Evolutionary conservation across 1,284 basidiomycete species (phyloP).

Genomic region (Cryptococcus maquisensis): DNA sequence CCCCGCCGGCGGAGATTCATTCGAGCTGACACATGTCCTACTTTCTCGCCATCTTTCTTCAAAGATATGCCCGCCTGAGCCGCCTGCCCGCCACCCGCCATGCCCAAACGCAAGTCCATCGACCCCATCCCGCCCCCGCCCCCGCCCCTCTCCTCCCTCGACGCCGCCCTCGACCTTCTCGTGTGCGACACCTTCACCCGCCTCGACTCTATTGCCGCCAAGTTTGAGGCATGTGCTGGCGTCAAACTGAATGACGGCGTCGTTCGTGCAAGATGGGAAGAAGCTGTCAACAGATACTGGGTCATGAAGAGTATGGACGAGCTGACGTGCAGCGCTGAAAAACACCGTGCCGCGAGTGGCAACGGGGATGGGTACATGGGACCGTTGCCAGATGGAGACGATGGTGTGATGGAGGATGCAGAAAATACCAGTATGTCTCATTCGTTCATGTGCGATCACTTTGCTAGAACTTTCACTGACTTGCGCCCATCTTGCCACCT

Average conservation of each 20-base stretch:
- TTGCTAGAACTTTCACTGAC: not conserved
- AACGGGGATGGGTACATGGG: slow-evolving; percentile 25
- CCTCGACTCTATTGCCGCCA: slow-evolving; percentile 26
- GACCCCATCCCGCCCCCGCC: slow-evolving; percentile 11
- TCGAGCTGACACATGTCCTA: not conserved
- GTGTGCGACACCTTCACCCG: slow-evolving; percentile 41
- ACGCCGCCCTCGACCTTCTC: slow-evolving; percentile 43
- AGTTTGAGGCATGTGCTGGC: slow-evolving; percentile 38
- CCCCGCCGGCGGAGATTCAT: not conserved
- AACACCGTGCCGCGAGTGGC: slow-evolving; percentile 4
- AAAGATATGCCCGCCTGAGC: too few species aligned
- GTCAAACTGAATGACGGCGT: slow-evolving; percentile 39
- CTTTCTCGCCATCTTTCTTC: not conserved
- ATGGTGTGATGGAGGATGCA: slow-evolving; percentile 8
- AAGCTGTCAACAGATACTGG: slow-evolving; percentile 42
- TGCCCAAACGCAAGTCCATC: slow-evolving; percentile 23
- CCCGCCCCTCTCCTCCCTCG: slow-evolving; percentile 33
- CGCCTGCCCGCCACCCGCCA: not conserved
- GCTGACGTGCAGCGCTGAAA: slow-evolving; percentile 25
- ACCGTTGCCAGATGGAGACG: slow-evolving; percentile 23
- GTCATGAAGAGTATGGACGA: slow-evolving; percentile 45
- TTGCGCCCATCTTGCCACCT: too few species aligned
- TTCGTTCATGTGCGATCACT: not conserved
- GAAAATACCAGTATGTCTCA: not conserved
- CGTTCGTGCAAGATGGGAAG: slow-evolving; percentile 37